These are phyloP conservation scores for Gonium pectorale DNA, from an alignment of 139 green algal genomes.

Conservation along the genomic window DNA sequence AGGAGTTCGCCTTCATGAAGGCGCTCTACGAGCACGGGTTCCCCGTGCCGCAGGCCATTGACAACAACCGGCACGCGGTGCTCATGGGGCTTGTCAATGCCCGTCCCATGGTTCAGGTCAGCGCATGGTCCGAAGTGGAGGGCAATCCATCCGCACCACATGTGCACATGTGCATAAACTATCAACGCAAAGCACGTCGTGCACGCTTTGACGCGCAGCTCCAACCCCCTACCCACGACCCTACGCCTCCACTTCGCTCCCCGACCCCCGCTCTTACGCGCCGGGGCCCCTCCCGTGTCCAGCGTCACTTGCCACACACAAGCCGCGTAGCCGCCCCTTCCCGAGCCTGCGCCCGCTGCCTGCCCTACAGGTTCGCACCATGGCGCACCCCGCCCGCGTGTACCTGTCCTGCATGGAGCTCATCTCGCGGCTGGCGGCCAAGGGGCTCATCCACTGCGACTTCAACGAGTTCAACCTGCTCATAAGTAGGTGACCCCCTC, in stretches of 20 bases:
- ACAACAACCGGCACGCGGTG: slow-evolving; percentile 95
- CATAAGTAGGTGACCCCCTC: slow-evolving; percentile 59
- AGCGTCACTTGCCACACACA: too few relatives aligned
- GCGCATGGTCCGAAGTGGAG: too few relatives aligned
- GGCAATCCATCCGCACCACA: too few relatives aligned
- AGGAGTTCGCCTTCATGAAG: slow-evolving; percentile 98
- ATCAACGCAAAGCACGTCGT: too few relatives aligned
- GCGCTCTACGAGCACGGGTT: slow-evolving; percentile 92
- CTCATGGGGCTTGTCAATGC: slow-evolving; percentile 91
- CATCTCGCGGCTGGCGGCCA: slow-evolving; percentile 76
- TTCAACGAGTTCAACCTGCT: slow-evolving; percentile 99
- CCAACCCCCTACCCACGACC: too few relatives aligned
- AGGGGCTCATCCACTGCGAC: slow-evolving; percentile 98
- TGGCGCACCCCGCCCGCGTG: slow-evolving; percentile 73
- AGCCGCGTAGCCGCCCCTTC: too few relatives aligned
- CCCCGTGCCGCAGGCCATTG: slow-evolving; percentile 92
- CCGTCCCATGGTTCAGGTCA: slow-evolving; percentile 85
- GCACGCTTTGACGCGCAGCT: too few relatives aligned
- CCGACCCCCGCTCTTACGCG: too few relatives aligned
- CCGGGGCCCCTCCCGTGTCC: too few relatives aligned
- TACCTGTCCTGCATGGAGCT: slow-evolving; percentile 87
- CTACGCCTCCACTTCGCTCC: too few relatives aligned
- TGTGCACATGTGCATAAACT: too few relatives aligned
- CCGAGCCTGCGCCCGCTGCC: too few relatives aligned
- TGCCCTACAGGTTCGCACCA: slow-evolving; percentile 67